Base-by-base conservation (phyloP, 768 basidiomycete species). In the Sarcodon aspratus region DNA sequence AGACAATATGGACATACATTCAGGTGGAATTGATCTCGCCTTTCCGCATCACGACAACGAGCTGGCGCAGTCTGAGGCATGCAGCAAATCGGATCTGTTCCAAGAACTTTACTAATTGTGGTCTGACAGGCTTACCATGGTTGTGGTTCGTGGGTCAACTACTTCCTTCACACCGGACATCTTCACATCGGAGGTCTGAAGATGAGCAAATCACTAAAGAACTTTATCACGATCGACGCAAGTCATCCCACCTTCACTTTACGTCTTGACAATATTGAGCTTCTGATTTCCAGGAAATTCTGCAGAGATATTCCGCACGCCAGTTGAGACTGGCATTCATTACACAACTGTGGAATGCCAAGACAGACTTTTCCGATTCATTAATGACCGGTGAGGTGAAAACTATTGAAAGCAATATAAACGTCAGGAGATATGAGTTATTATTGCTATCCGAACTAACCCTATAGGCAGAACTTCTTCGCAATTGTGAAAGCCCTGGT, bases 41-140 rank as follows among this genome's bases (percentile, higher is more conserved):
- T 99, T 99, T 68, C 96, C 96, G 6, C 96, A 99, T 68, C 96
- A 99, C 61, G 95, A 98, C 63, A 99, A 99, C 62, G 96, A 99
- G 68, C 76, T 99, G 59, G 96, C 96, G 0, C 96, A 99, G 65
- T 82, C 90, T 45, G 96, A 98, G 81, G 95, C 83, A 55, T 44
- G 54, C 50, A 36, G 34, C 42, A 33, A 21, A 21, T 35, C 45
- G 10, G 31, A 32, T 48, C 10, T 35, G 45, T 36, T 33, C 36
- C n/a, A 38, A 44, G 46, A 36, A 48, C 51, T 51, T 44, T 47
- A 46, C 44, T 34, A 48, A 21, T 36, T 49, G 31, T 21, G 34
- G 5, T 36, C 42, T 46, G 17, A 17, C 51, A 97, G 94, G 95
- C 96, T 3, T 96, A 88, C 67, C 92, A 97, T 63, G 76, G 85